These are phyloP conservation scores for Citrullus colocynthis DNA, from an alignment of 306 rosid species.

Conservation along the genomic window DNA sequence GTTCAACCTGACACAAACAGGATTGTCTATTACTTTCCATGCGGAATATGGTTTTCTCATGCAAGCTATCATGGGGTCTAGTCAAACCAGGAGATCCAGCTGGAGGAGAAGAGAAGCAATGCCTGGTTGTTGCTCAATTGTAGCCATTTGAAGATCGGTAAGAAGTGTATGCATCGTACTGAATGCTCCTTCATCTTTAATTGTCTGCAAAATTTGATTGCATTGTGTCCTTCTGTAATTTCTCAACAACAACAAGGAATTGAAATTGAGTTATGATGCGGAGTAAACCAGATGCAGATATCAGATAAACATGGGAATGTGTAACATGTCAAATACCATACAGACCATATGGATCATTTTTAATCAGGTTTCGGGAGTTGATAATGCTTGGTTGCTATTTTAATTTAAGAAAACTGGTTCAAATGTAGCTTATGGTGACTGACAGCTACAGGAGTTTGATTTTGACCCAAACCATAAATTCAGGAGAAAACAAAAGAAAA, in stretches of 20 bases:
- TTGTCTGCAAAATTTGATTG: conserved; percentile 57
- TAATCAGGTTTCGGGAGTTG: no score
- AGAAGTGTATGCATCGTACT: conserved; percentile 87
- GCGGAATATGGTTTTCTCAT: not conserved
- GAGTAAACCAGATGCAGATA: not conserved
- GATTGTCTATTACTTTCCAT: conserved; percentile 5
- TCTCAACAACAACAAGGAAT: conserved; percentile 3
- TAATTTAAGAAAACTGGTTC: not conserved
- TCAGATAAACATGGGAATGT: not conserved
- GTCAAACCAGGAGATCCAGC: conserved; percentile 85
- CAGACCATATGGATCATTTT: not conserved
- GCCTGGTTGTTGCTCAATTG: conserved; percentile 67
- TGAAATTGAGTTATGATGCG: not conserved
- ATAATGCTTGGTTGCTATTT: not conserved
- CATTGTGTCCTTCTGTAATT: conserved; percentile 51
- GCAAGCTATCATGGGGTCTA: not conserved
- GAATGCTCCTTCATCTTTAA: conserved; percentile 80
- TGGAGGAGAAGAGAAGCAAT: conserved; percentile 82
- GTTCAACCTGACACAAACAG: conserved; percentile 51
- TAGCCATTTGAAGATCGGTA: conserved; percentile 86
- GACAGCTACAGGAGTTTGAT: not conserved
- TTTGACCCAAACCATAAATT: not conserved
- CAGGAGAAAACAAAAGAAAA: not conserved
- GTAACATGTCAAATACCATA: not conserved
- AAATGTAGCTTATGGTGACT: not conserved